Evolutionary conservation across 495 filamentous ascomycete species (phyloP), one percentile per base, ranked within the genome.

Genomic region (Beverwykella pulmonaria): DNA sequence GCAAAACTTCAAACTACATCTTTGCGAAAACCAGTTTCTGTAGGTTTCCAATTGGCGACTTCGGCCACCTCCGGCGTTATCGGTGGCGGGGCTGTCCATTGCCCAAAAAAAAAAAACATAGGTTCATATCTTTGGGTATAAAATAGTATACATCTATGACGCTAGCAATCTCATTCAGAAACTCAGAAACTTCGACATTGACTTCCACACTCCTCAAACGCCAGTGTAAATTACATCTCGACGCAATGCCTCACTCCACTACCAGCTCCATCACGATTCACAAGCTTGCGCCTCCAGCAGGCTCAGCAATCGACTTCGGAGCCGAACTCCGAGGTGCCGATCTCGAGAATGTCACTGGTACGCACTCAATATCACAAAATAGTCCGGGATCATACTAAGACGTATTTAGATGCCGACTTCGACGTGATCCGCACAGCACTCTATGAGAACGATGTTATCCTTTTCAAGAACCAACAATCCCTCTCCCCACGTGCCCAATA

Each of bases 401-500:
- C 23, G 48, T 22, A 39, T 59, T 12, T 15, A 88, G 86, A 89
- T 41, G 76, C 79, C 48, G 82, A 86, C 66, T 90, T 90, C 66
- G 72, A 77, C 27, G 68, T 80, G 17, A 84, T 91, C 69, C 82
- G 81, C 65, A 69, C 82, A 8, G 82, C 85, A 1, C 81, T 92
- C 15, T 90, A 88, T 77, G 78, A 75, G 14, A 75, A 85, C 70
- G 84, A 87, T 57, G 83, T 91, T 9, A 79, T 91, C 34, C 80
- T 92, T 23, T 81, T 92, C 77, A 91, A 90, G 71, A 80, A 85
- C 72, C 87, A 91, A 69, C 65, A 77, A 10, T 79, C 81, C 62
- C 76, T 86, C 32, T 82, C 86, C 3, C 85, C 88, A 1, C 82
- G 82, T 70, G 87, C 88, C 25, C 88, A 92, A 76, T 92, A 85